Percentiles rank a stretch among this genome's conserved stretches.
Conservation (phyloP, 106 monocot genomes). For the Dioscorea alata region DNA sequence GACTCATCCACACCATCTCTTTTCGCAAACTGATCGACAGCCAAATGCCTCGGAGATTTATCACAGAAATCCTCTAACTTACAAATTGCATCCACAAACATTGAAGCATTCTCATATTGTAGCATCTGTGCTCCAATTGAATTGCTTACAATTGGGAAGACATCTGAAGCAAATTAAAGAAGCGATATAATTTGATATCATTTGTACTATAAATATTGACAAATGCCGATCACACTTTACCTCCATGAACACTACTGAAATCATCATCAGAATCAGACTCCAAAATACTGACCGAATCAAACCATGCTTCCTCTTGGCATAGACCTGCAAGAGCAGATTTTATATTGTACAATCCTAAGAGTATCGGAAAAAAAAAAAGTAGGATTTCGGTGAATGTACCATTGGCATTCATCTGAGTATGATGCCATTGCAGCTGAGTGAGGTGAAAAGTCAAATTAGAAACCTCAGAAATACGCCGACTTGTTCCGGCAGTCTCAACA, state of each 20-base stretch:
- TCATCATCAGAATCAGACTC: constrained; percentile 83
- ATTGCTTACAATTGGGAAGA: constrained; percentile 31
- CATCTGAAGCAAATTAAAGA: neutral
- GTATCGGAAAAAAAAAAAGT: neutral
- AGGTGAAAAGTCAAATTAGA: constrained; percentile 61
- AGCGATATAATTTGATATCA: neutral
- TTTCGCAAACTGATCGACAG: constrained; percentile 40
- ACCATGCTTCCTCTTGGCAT: constrained; percentile 71
- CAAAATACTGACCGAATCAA: constrained; percentile 67
- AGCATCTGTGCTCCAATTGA: constrained; percentile 23
- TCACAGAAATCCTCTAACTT: constrained; percentile 35
- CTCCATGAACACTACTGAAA: constrained; percentile 71
- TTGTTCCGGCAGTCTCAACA: constrained; percentile 28
- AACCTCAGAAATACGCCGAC: constrained; percentile 31
- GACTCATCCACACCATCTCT: constrained; percentile 23
- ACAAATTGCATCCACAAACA: constrained; percentile 41
- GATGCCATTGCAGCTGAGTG: constrained; percentile 67
- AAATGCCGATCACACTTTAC: constrained; percentile 7
- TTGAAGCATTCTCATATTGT: constrained; percentile 42
- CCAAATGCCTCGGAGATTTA: constrained; percentile 19
- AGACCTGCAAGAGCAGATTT: constrained; percentile 29
- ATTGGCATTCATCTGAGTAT: constrained; percentile 39
- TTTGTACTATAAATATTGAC: neutral
- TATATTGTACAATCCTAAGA: too few relatives aligned
- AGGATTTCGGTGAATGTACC: constrained; percentile 16